Conservation (phyloP, 2,329 filamentous ascomycete genomes). For the Byssochlamys sp. region DNA sequence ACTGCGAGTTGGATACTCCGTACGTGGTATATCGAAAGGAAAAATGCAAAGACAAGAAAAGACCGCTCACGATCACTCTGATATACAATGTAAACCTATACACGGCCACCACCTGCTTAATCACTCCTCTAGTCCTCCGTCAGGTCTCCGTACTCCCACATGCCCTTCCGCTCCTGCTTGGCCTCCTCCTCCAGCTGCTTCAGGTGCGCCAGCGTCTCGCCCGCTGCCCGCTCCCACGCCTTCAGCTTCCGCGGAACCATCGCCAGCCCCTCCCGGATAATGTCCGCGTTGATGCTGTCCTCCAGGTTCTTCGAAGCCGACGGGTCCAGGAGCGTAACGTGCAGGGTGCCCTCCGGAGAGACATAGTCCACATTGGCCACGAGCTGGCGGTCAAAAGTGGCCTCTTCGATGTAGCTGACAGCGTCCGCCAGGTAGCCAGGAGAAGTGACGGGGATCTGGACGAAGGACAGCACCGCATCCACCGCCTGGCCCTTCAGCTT, state of each 20-base stretch:
- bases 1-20: background rate
- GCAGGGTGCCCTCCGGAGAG: slow-evolving; percentile 69
- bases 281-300: slow-evolving; percentile 80
- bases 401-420: slow-evolving; percentile 62
- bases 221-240: slow-evolving; percentile 74
- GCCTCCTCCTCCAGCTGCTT: slow-evolving; percentile 66
- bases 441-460: slow-evolving; percentile 68
- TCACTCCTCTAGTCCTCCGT: slow-evolving; percentile 61
- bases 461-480: slow-evolving; percentile 76
- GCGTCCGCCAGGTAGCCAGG: slow-evolving; percentile 77
- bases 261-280: slow-evolving; percentile 71
- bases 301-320: slow-evolving; percentile 52
- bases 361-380: slow-evolving; percentile 86
- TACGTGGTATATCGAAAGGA: background rate
- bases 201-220: slow-evolving; percentile 61
- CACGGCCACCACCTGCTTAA: background rate
- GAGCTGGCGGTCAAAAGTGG: slow-evolving; percentile 65
- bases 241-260: slow-evolving; percentile 90
- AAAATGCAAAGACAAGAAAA: background rate
- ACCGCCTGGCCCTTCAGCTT: slow-evolving; percentile 79
- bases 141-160: slow-evolving; percentile 98
- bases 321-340: slow-evolving; percentile 80
- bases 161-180: slow-evolving; percentile 69
- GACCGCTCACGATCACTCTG: background rate
- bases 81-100: background rate